These are phyloP conservation scores for Trichosporon sp. DNA, from an alignment of 1,284 basidiomycete genomes.

Conservation along the genomic window DNA sequence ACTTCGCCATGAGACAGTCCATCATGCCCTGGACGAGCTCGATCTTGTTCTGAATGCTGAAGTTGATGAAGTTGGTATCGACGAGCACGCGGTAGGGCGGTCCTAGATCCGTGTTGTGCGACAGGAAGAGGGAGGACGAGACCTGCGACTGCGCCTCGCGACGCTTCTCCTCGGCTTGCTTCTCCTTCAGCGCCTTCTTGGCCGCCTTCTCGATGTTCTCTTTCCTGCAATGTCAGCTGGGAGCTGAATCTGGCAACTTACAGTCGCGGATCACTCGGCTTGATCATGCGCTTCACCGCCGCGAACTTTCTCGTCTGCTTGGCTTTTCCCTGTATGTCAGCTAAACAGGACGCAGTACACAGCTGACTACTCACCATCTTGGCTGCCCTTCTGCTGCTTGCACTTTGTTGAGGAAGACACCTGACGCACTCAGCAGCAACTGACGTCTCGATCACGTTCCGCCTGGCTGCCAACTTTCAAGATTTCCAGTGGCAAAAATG, in stretches of 20 bases:
- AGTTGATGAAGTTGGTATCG: conserved; percentile 99
- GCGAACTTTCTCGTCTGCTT: conserved; percentile 96
- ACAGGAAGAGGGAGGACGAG: conserved; percentile 70
- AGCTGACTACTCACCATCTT: neutral
- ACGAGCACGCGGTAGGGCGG: conserved; percentile 97
- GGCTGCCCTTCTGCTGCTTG: neutral
- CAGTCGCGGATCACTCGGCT: conserved; percentile 92
- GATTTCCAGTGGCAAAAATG: conserved; percentile 28
- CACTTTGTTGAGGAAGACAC: neutral
- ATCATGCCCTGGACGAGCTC: conserved; percentile 98
- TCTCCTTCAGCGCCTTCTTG: conserved; percentile 58
- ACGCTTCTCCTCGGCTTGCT: conserved; percentile 56
- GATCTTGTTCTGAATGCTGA: conserved; percentile 96
- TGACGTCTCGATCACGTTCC: conserved; percentile 9
- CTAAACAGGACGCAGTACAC: neutral
- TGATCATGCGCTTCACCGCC: conserved; percentile 89
- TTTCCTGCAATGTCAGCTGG: conserved; percentile 51
- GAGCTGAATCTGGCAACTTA: conserved; percentile 58
- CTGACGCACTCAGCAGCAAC: neutral
- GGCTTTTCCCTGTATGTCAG: conserved; percentile 73
- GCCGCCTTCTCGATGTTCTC: conserved; percentile 59
- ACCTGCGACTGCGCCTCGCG: conserved; percentile 38
- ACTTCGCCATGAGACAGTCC: conserved; percentile 99
- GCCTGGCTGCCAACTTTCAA: conserved; percentile 22
- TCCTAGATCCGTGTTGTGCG: conserved; percentile 92